These are phyloP conservation scores for Corchorus olitorius DNA, from an alignment of 345 rosid species.

Conservation along the genomic window DNA sequence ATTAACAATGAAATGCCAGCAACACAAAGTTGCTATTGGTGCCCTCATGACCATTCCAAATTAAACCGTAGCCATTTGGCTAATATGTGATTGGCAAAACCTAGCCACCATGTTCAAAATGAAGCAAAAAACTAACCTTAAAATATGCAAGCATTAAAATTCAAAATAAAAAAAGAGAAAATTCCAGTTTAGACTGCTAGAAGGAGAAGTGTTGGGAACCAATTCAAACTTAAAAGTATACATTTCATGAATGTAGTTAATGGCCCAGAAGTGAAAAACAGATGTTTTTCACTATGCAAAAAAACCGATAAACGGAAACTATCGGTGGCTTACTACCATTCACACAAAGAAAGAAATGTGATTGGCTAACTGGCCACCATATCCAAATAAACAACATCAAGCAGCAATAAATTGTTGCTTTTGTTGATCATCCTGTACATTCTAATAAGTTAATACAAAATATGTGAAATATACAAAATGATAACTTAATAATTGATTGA, in stretches of 20 bases:
- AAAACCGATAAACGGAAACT: slow-evolving; percentile 27
- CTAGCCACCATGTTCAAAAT: neutral
- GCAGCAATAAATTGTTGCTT: neutral
- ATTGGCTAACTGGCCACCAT: slow-evolving; percentile 56
- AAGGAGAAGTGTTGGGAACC: too few species aligned
- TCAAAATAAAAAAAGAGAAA: neutral
- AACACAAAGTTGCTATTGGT: slow-evolving; percentile 23
- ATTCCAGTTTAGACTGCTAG: neutral
- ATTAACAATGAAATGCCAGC: neutral
- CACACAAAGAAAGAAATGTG: slow-evolving; percentile 45
- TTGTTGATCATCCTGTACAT: neutral
- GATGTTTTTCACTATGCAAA: slow-evolving; percentile 21
- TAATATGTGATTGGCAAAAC: neutral
- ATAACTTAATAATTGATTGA: too few species aligned
- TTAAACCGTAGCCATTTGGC: slow-evolving; percentile 27
- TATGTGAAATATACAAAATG: neutral
- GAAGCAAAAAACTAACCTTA: neutral
- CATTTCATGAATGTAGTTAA: slow-evolving; percentile 30
- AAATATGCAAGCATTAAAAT: neutral
- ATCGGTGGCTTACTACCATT: slow-evolving; percentile 67
- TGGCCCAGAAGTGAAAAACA: slow-evolving; percentile 36
- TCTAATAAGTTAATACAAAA: neutral
- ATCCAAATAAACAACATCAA: neutral
- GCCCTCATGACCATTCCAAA: slow-evolving; percentile 51
- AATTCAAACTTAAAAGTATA: neutral